Base-by-base conservation (phyloP, 2,329 filamentous ascomycete species). In the Ophiostoma sp. region DNA sequence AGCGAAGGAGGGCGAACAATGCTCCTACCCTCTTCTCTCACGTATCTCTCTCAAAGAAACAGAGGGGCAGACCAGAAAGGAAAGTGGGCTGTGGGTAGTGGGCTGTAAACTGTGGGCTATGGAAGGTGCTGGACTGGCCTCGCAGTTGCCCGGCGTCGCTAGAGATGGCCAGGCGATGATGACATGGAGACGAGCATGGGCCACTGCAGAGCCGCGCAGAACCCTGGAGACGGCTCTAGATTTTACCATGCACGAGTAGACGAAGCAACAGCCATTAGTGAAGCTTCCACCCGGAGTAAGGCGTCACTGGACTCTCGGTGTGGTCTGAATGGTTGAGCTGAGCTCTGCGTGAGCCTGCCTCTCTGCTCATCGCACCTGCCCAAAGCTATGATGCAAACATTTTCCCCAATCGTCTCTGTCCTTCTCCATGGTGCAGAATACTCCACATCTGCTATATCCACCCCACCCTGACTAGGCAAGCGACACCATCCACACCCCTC, bases 81-180 rank as follows among this genome's bases (percentile, higher is more conserved):
- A 35, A 68, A 57, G 48, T 71, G 69, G 69, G 67, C 36, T 41
- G 44, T 57, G 52, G 52, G 27, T 57, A 57, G 52, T 57, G 52
- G 52, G 52, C 52, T 57, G 52, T 27, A 57, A 57, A 57, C 52
- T 57, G 52, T 57, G 52, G 52, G 52, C 23, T 57, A 57, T 66
- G 67, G 69, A 68, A 66, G 48, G 52, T 68, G 39, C 67, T 57
- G 44, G 67, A 65, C 69, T 33, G n/a, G 52, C 52, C 54, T 68
- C n/a, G 65, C 35, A 15, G 31, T 13, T 27, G 54, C 69, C 44
- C 39, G 69, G 33, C 62, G 52, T 57, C 44, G 17, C 44, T 48
- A 39, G 69, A 41, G 11, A 35, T 20, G 13, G 60, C 23, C 54
- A 52, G 48, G 17, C 20, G 20, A 15, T 11, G 33, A 48, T 48